These are phyloP conservation scores for Lactarius sp. DNA, from an alignment of 768 basidiomycete genomes.

Conservation along the genomic window DNA sequence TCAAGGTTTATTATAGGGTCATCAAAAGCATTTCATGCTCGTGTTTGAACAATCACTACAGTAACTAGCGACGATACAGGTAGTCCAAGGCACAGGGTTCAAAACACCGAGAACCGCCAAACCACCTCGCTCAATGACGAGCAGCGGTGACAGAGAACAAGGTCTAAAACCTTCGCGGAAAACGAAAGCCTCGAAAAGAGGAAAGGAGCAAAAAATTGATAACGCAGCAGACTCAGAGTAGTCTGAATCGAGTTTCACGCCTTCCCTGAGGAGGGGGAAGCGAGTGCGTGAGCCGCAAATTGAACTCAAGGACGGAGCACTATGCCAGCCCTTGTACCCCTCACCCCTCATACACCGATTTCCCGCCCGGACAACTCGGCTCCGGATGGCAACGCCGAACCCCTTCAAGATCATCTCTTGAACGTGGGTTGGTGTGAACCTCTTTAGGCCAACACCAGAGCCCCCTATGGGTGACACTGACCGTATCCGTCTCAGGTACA, in stretches of 20 bases:
- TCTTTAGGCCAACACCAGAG: too few relatives aligned
- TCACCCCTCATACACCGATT: slow-evolving; percentile 26
- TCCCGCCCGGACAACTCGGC: slow-evolving; percentile 3
- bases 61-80: too few relatives aligned
- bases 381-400: not conserved
- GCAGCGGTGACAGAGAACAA: not conserved
- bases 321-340: slow-evolving; percentile 10
- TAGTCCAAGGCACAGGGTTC: not conserved
- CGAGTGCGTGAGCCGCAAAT: slow-evolving; percentile 51
- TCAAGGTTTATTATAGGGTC: not conserved
- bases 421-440: too few relatives aligned
- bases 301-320: slow-evolving; percentile 53
- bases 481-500: not conserved
- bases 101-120: too few relatives aligned
- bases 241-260: slow-evolving; percentile 63
- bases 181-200: slow-evolving; percentile 28
- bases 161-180: not conserved
- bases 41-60: not conserved
- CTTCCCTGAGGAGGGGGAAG: slow-evolving; percentile 17
- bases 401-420: not conserved
- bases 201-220: slow-evolving; percentile 32
- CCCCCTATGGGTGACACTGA: not conserved
- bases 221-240: slow-evolving; percentile 56
- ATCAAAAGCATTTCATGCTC: not conserved
- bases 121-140: not conserved